phyloP scores from a whole-genome alignment of 352 stramenopile genomes.

The Porosira glacialis region DNA sequence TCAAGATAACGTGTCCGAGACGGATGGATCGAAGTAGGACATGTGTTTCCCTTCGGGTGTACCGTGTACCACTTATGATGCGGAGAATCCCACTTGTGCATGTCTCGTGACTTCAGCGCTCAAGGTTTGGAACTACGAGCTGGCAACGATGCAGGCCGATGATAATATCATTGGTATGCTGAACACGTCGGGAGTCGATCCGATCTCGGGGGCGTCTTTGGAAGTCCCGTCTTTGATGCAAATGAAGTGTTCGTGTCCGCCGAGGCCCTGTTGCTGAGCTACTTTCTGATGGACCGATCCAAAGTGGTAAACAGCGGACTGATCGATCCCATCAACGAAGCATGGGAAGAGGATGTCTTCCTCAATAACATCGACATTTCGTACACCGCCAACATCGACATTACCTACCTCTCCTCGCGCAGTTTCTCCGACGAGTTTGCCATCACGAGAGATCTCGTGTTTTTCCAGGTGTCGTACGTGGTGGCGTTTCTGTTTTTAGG shows the following conservation, averaged over 20 bases:
- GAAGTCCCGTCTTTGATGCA: slow-evolving; percentile 43
- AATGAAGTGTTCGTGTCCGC: slow-evolving; percentile 35
- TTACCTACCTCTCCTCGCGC: slow-evolving; percentile 43
- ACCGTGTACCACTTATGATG: slow-evolving; percentile 12
- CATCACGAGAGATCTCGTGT: slow-evolving; percentile 48
- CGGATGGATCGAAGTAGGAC: slow-evolving; percentile 46
- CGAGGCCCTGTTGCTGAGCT: slow-evolving; percentile 48
- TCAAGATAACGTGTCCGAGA: slow-evolving; percentile 46
- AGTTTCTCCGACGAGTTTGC: slow-evolving; percentile 36
- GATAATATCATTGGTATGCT: slow-evolving; percentile 44
- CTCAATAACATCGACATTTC: slow-evolving; percentile 9
- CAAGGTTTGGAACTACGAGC: slow-evolving; percentile 73
- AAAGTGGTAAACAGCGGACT: slow-evolving; percentile 35
- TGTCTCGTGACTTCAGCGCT: slow-evolving; percentile 62
- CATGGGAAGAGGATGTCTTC: slow-evolving; percentile 59
- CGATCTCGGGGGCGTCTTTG: slow-evolving; percentile 43
- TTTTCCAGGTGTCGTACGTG: slow-evolving; percentile 58
- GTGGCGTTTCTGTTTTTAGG: slow-evolving; percentile 61
- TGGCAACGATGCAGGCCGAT: slow-evolving; percentile 51
- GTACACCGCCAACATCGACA: slow-evolving; percentile 3
- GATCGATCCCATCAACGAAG: slow-evolving; percentile 47
- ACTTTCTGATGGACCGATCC: slow-evolving; percentile 53
- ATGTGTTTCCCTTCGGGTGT: too few species aligned
- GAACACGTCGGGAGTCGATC: slow-evolving; percentile 28
- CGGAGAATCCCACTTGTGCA: slow-evolving; percentile 35